Conservation (phyloP, 139 green algal species). For the Chlorella sp. region DNA sequence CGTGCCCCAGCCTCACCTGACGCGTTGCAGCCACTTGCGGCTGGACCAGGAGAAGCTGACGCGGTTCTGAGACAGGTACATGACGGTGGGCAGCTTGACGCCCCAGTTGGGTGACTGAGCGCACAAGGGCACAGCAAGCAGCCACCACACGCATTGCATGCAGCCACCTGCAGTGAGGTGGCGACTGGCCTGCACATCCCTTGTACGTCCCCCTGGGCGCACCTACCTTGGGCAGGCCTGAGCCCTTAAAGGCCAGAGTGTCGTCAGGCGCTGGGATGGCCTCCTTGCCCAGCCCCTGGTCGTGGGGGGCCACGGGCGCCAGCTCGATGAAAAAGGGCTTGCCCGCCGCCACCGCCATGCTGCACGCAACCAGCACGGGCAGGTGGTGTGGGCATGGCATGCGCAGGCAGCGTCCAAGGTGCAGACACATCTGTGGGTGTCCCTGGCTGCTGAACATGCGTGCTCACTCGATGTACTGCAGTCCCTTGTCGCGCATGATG, state of each 20-base stretch:
- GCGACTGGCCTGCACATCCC: too few relatives aligned
- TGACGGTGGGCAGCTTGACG: constrained; percentile 8
- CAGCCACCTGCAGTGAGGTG: too few relatives aligned
- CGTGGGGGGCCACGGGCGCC: constrained; percentile 18
- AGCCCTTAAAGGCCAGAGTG: neutral
- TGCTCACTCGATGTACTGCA: constrained; percentile 22
- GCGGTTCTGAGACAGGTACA: neutral
- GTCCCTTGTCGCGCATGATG: constrained; percentile 21
- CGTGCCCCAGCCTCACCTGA: neutral
- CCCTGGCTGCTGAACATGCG: too few relatives aligned
- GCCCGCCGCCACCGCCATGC: constrained; percentile 14
- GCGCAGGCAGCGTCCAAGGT: too few relatives aligned
- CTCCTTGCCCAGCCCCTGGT: constrained; percentile 8
- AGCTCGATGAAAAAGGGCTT: constrained; percentile 33
- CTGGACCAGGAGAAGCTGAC: neutral
- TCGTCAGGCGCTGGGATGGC: constrained; percentile 10
- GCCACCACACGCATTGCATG: neutral
- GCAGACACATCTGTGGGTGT: too few relatives aligned
- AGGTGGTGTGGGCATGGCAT: too few relatives aligned
- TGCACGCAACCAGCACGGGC: neutral
- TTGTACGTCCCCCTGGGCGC: too few relatives aligned
- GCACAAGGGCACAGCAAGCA: neutral
- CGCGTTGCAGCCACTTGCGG: neutral
- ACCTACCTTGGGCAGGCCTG: neutral
- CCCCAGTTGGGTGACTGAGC: constrained; percentile 17